Percentiles rank a stretch among this genome's conserved stretches.
Conservation (phyloP, 768 basidiomycete genomes). For the Leucocoprinus leucothites region DNA sequence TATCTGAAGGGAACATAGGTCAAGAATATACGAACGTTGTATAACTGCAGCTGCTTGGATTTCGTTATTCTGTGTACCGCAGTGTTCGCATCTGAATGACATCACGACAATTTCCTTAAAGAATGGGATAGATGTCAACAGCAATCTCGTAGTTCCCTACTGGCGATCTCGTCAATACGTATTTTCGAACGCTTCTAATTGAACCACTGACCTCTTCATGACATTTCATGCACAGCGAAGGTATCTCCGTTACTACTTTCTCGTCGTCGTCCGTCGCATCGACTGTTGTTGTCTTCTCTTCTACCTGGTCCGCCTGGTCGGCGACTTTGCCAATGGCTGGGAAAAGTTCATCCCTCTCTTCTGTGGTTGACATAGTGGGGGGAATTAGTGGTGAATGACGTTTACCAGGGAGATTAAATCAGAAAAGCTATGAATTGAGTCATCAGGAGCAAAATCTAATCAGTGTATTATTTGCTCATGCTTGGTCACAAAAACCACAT, state of each 20-base stretch:
- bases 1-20: not conserved
- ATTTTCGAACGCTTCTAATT: not conserved
- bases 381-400: no score
- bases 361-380: slow-evolving; percentile 1
- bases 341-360: slow-evolving; percentile 36
- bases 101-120: slow-evolving; percentile 94
- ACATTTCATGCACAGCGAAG: slow-evolving; percentile 94
- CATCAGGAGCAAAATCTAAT: slow-evolving; percentile 1
- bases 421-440: not conserved
- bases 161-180: slow-evolving; percentile 19
- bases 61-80: slow-evolving; percentile 88
- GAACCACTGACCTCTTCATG: slow-evolving; percentile 68
- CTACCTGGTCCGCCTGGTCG: slow-evolving; percentile 36
- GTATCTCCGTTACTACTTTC: slow-evolving; percentile 75
- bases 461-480: not conserved
- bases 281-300: slow-evolving; percentile 8
- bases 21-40: slow-evolving; percentile 53
- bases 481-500: not conserved
- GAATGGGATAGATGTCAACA: slow-evolving; percentile 92
- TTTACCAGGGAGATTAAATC: not conserved
- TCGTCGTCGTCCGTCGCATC: slow-evolving; percentile 44
- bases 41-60: slow-evolving; percentile 88
- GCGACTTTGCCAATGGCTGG: slow-evolving; percentile 58
- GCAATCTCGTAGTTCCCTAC: slow-evolving; percentile 84
- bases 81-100: slow-evolving; percentile 95